Percentiles rank a stretch among this genome's conserved stretches.
Conservation (phyloP, 164 flowering plant species). For the Vitis amurensis region DNA sequence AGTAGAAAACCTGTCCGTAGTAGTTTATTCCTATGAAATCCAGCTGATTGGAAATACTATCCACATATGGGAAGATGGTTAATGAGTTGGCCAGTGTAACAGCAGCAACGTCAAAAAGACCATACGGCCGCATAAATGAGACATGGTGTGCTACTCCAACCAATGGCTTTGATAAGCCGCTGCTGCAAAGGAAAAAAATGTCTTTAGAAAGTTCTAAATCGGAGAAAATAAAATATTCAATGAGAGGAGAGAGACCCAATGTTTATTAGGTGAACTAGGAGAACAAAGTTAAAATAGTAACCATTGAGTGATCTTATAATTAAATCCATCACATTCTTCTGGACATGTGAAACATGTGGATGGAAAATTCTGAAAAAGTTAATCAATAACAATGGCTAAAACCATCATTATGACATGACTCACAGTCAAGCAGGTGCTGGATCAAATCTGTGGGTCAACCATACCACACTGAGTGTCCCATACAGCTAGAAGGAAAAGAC, state of each 20-base stretch:
- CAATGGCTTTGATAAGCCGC: constrained; percentile 35
- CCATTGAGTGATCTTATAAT: too few relatives aligned
- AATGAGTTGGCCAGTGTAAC: constrained; percentile 77
- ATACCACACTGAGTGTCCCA: too few relatives aligned
- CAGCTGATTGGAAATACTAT: constrained; percentile 63
- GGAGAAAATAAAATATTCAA: not conserved
- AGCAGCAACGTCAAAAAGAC: constrained; percentile 85
- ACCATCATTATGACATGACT: too few relatives aligned
- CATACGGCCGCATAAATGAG: constrained; percentile 91
- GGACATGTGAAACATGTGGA: too few relatives aligned
- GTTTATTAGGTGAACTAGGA: too few relatives aligned
- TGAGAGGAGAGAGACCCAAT: not conserved
- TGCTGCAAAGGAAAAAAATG: constrained; percentile 25
- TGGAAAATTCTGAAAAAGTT: too few relatives aligned
- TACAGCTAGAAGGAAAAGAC: too few relatives aligned
- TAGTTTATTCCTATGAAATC: constrained; percentile 96
- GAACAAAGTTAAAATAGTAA: too few relatives aligned
- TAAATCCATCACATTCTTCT: too few relatives aligned
- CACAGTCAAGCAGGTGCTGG: too few relatives aligned
- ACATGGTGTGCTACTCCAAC: constrained; percentile 96
- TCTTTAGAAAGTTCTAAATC: not conserved
- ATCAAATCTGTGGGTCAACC: too few relatives aligned
- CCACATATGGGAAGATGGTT: constrained; percentile 75
- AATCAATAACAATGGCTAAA: too few relatives aligned
- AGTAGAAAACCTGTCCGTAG: constrained; percentile 81